phyloP scores from a whole-genome alignment of 257 asterid genomes.

The Mentha longifolia region DNA sequence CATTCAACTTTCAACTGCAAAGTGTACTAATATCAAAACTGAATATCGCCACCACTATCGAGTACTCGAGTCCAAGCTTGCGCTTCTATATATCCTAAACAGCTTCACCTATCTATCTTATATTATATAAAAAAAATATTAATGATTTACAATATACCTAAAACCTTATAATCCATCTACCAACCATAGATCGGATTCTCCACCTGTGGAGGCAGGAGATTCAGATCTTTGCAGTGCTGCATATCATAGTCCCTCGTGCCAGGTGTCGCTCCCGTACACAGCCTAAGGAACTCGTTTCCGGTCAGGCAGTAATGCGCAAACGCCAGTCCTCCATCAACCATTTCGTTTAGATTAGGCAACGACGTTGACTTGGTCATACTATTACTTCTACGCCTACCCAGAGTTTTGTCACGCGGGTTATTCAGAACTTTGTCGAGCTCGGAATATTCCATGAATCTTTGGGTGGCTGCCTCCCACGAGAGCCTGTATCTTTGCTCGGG shows the following conservation, averaged over 20 bases:
- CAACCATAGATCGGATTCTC: constrained; percentile 95
- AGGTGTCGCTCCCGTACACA: constrained; percentile 89
- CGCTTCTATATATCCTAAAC: constrained; percentile 17
- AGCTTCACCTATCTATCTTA: constrained; percentile 31
- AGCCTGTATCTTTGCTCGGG: constrained; percentile 78
- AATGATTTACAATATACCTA: constrained; percentile 45
- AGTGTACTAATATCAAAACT: constrained; percentile 16
- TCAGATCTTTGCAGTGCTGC: constrained; percentile 82
- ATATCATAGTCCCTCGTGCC: constrained; percentile 74
- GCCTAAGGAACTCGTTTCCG: constrained; percentile 83
- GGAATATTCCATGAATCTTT: constrained; percentile 84
- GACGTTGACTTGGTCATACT: constrained; percentile 61
- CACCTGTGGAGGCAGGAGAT: constrained; percentile 80
- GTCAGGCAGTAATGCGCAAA: constrained; percentile 88
- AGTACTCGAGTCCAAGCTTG: constrained; percentile 26
- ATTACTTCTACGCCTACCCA: constrained; percentile 36
- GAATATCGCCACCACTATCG: not conserved
- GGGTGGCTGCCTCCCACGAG: constrained; percentile 99
- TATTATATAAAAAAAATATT: constrained; percentile 24
- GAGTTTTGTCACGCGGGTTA: constrained; percentile 28
- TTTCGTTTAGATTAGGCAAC: constrained; percentile 62
- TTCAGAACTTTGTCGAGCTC: constrained; percentile 72
- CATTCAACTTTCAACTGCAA: constrained; percentile 30
- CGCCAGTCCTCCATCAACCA: constrained; percentile 90
- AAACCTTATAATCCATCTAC: constrained; percentile 50